Base-by-base conservation (phyloP, 768 basidiomycete species). In the Boletus tylopilopsis region DNA sequence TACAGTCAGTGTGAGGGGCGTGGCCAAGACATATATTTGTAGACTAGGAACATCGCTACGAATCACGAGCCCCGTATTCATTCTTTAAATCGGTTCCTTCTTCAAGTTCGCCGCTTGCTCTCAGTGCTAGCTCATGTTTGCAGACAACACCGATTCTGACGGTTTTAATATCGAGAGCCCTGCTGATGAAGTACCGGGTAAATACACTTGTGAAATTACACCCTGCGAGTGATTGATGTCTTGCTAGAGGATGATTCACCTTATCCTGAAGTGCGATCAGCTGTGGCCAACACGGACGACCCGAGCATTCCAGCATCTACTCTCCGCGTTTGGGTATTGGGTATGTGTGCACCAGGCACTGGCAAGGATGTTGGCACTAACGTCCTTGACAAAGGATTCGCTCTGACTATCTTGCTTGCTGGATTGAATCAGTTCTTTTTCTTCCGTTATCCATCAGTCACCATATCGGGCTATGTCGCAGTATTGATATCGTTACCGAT, bases 391-490 rank as follows among this genome's bases (percentile, higher is more conserved):
- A 1, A 37, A 67, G 68, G 65, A 51, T 81, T 3, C 21, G 65
- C 0, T 83, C 12, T 78, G 77, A 72, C 82, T 0, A 68, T 84
- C 55, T 19, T 90, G 43, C 73, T 89, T 19, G 76, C 87, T 0
- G 84, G 86, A 36, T 73, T 88, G 72, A 89, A 89, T 66, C 86
- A 87, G 58, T 88, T 87, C 69, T 87, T 88, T 67, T 84, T 77
- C 64, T 79, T 87, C 56, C 78, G 85, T 24, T 87, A 79, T 59
- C 85, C 85, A 5, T 67, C 71, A 13, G 66, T 72, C 41, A 18
- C 19, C 13, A 47, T 76, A 49, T 67, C 61, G 39, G 57, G 62
- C 9, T 29, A 29, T 72, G 74, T 86, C 48, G 82, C 85, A 0
- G 82, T 87, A 54, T 70, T 92, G 15, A 59, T 90, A 8, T 77